Conservation (phyloP, 2,329 filamentous ascomycete genomes). For the Stagonosporopsis rhizophila region DNA sequence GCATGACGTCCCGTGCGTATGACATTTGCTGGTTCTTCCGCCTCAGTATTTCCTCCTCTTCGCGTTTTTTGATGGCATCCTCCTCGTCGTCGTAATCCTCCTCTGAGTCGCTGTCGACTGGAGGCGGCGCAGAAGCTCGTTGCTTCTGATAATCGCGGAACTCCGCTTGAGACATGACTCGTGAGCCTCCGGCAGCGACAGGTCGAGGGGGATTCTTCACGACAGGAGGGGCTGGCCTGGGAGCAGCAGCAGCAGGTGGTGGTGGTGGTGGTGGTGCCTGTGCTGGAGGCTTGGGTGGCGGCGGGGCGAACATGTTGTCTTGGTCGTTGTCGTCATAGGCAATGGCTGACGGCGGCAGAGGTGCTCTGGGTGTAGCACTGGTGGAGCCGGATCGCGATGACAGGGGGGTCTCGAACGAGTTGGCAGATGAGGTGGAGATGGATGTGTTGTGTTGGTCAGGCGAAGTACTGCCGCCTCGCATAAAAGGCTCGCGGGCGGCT, state of each 20-base stretch:
- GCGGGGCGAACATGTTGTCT: constrained; percentile 42
- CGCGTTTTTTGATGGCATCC: constrained; percentile 42
- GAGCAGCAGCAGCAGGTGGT: constrained; percentile 4
- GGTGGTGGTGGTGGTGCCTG: constrained; percentile 3
- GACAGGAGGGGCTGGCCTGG: constrained; percentile 22
- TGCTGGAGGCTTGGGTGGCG: constrained; percentile 18
- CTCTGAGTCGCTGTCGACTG: constrained; percentile 40
- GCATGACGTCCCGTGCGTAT: constrained; percentile 44
- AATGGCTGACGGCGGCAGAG: constrained; percentile 27
- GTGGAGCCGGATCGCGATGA: constrained; percentile 44
- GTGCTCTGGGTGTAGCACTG: constrained; percentile 40
- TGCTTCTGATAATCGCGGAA: constrained; percentile 42
- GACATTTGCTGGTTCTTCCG: constrained; percentile 46
- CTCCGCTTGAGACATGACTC: constrained; percentile 46
- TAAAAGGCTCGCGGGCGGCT: constrained; percentile 38
- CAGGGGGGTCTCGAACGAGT: constrained; percentile 43
- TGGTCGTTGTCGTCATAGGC: constrained; percentile 33
- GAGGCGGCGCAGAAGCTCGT: constrained; percentile 32
- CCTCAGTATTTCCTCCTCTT: constrained; percentile 42
- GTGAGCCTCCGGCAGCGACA: constrained; percentile 21
- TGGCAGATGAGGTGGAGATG: constrained; percentile 40
- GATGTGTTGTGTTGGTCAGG: constrained; percentile 36
- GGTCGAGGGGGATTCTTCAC: constrained; percentile 21
- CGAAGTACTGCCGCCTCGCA: constrained; percentile 32
- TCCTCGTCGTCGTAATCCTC: constrained; percentile 50